phyloP scores from a whole-genome alignment of 345 rosid genomes.

The Murraya paniculata region DNA sequence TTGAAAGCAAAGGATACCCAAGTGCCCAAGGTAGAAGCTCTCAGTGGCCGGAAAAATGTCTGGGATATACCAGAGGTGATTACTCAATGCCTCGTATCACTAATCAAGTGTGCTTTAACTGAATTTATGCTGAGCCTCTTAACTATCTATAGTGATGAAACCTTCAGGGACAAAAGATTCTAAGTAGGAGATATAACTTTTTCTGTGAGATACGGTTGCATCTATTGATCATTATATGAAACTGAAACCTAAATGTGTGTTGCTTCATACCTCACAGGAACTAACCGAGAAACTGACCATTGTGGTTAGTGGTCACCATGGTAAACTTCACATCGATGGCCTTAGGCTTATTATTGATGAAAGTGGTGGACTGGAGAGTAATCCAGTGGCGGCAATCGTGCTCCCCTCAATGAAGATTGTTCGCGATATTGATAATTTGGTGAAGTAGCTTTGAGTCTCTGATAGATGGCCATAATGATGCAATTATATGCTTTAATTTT shows the following conservation, averaged over 20 bases:
- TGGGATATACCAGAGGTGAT: constrained; percentile 85
- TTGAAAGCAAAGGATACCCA: constrained; percentile 62
- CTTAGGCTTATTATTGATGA: constrained; percentile 81
- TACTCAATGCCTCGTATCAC: background rate
- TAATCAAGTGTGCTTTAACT: background rate
- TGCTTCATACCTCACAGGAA: constrained; percentile 31
- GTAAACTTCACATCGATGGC: constrained; percentile 73
- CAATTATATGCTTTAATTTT: background rate
- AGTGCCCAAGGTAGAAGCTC: constrained; percentile 56
- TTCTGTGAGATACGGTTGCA: background rate
- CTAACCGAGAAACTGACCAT: constrained; percentile 44
- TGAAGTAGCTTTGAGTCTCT: constrained; percentile 14
- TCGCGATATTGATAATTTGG: constrained; percentile 49
- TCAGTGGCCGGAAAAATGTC: constrained; percentile 65
- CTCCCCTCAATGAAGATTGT: constrained; percentile 70
- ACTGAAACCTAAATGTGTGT: constrained; percentile 10
- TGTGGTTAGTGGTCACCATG: constrained; percentile 83
- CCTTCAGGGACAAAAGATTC: background rate
- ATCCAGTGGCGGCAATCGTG: constrained; percentile 74
- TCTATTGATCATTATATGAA: constrained; percentile 3
- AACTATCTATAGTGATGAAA: background rate
- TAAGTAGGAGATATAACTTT: background rate
- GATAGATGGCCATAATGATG: background rate
- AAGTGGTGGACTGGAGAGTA: constrained; percentile 66
- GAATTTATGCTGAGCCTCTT: background rate